Evolutionary conservation across 2,329 filamentous ascomycete species (phyloP).

Genomic region (Cryphonectria japonica): DNA sequence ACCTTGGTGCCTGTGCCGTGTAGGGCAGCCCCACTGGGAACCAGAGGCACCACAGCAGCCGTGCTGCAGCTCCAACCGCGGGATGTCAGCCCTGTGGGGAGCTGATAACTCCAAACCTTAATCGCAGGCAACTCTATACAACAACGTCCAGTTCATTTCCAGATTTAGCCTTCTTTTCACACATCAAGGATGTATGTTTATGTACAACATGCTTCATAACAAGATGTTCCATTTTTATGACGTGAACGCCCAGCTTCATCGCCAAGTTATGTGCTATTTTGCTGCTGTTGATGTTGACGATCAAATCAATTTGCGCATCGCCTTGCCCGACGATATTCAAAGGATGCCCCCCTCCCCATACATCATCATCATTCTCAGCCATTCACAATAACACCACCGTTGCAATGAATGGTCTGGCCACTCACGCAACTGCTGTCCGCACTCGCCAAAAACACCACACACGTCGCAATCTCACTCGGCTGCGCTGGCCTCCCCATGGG

Average conservation of each 20-base stretch:
- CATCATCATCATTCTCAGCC: conserved; percentile 39
- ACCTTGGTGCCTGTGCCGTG: background rate
- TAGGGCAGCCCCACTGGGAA: background rate
- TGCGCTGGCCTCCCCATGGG: conserved; percentile 80
- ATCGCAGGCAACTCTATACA: background rate
- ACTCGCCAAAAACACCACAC: conserved; percentile 79
- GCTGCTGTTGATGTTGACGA: too few species aligned
- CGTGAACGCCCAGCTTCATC: background rate
- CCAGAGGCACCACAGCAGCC: background rate
- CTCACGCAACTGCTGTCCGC: conserved; percentile 74
- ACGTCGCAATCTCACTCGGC: conserved; percentile 80
- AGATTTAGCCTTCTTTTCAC: background rate
- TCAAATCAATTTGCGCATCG: background rate
- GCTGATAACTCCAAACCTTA: background rate
- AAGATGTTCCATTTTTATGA: background rate
- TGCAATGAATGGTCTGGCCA: conserved; percentile 67
- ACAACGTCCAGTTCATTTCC: background rate
- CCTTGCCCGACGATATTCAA: background rate
- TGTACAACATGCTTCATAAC: background rate
- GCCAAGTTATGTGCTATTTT: background rate
- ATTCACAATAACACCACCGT: conserved; percentile 54
- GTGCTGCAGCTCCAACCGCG: background rate
- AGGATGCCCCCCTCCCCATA: background rate
- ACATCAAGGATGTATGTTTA: background rate
- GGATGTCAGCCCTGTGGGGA: background rate